Conservation (phyloP, 1,139 yeast genomes). For the Blastobotrys apis region DNA sequence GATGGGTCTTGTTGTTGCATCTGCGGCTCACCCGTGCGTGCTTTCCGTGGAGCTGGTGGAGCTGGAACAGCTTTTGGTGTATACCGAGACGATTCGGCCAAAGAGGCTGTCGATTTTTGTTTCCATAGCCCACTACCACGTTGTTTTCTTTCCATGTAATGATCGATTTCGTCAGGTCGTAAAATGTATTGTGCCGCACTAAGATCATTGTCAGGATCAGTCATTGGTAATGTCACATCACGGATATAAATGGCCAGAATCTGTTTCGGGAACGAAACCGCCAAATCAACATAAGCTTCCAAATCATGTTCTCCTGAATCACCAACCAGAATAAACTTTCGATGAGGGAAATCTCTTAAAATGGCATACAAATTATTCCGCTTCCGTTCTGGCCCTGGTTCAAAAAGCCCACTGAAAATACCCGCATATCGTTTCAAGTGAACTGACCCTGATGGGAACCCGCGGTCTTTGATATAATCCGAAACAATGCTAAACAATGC, state of each 20-base stretch:
- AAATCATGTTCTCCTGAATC: slow-evolving; percentile 95
- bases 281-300: slow-evolving; percentile 80
- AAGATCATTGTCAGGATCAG: slow-evolving; percentile 22
- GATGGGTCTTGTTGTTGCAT: slow-evolving; percentile 7
- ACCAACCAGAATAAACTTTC: slow-evolving; percentile 79
- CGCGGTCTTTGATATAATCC: slow-evolving; percentile 51
- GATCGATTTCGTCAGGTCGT: slow-evolving; percentile 22
- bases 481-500: slow-evolving; percentile 67
- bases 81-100: not conserved
- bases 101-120: slow-evolving; percentile 8
- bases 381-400: slow-evolving; percentile 82
- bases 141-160: slow-evolving; percentile 2
- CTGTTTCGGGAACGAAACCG: slow-evolving; percentile 55
- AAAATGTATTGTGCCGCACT: slow-evolving; percentile 20
- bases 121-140: slow-evolving; percentile 5
- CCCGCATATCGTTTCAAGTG: slow-evolving; percentile 86
- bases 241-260: slow-evolving; percentile 76
- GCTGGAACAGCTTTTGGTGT: too few relatives aligned
- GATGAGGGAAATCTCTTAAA: slow-evolving; percentile 68
- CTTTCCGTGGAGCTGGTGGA: too few relatives aligned
- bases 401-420: slow-evolving; percentile 73
- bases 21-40: too few relatives aligned
- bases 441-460: slow-evolving; percentile 71
- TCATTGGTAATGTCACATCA: slow-evolving; percentile 52
- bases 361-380: slow-evolving; percentile 58